These are phyloP conservation scores for Pyrenophora graminea DNA, from an alignment of 2,329 filamentous ascomycete genomes.

Conservation along the genomic window DNA sequence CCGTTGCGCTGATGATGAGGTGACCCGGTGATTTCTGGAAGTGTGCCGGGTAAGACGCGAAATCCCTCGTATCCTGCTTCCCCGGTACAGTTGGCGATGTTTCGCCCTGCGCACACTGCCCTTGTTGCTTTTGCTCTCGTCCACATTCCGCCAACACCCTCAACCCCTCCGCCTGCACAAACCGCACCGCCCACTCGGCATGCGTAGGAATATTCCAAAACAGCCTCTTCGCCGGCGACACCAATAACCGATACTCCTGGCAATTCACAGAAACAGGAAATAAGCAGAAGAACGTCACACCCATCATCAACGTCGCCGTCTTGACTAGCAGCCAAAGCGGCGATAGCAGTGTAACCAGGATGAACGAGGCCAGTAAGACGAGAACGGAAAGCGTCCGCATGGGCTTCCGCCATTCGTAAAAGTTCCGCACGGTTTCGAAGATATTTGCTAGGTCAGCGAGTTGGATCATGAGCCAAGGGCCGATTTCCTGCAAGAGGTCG, in stretches of 20 bases:
- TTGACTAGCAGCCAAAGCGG: slow-evolving; percentile 39
- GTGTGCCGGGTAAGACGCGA: slow-evolving; percentile 27
- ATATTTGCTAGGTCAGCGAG: slow-evolving; percentile 42
- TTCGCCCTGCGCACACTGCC: too few species aligned
- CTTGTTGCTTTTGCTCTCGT: background rate
- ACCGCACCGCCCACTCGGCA: slow-evolving; percentile 44
- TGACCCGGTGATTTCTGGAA: slow-evolving; percentile 20
- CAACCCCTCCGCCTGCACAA: slow-evolving; percentile 33
- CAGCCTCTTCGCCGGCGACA: slow-evolving; percentile 41
- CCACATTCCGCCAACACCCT: slow-evolving; percentile 3
- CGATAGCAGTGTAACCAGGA: slow-evolving; percentile 27
- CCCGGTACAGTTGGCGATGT: too few species aligned
- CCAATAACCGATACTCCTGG: slow-evolving; percentile 43
- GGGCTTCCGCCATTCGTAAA: slow-evolving; percentile 46
- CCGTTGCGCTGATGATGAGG: slow-evolving; percentile 24
- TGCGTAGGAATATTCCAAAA: slow-evolving; percentile 48
- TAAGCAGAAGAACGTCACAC: slow-evolving; percentile 41
- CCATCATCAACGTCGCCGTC: slow-evolving; percentile 30
- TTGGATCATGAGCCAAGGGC: slow-evolving; percentile 45
- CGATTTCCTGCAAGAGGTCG: slow-evolving; percentile 28
- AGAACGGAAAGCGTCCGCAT: slow-evolving; percentile 32
- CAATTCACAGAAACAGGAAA: slow-evolving; percentile 42
- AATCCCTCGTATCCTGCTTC: slow-evolving; percentile 8
- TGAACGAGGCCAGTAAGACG: slow-evolving; percentile 23
- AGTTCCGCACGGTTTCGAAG: slow-evolving; percentile 44